Evolutionary conservation across 352 stramenopile genomes (phyloP).

Genomic region (Phytophthora cajani): DNA sequence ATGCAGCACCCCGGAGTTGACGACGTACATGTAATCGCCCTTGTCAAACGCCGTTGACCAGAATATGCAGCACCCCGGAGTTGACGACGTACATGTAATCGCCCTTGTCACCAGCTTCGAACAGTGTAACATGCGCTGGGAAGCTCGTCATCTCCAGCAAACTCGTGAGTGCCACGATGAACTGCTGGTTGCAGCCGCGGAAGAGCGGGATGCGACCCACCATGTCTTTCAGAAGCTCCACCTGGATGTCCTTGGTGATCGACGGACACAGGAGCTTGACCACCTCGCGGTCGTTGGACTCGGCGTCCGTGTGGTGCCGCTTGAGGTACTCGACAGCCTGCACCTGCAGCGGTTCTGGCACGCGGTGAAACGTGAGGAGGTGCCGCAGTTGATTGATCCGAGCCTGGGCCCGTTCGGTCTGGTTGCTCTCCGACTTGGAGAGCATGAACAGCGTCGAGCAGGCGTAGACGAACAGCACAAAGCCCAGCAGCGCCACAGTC

Average conservation of each 20-base stretch:
- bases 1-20: conserved; percentile 65
- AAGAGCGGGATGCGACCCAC: conserved; percentile 72
- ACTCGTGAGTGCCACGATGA: conserved; percentile 72
- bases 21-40: conserved; percentile 79
- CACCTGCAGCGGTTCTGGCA: conserved; percentile 54
- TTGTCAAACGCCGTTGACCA: conserved; percentile 67
- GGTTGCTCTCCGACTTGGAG: conserved; percentile 69
- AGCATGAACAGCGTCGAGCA: conserved; percentile 74
- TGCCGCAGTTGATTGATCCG: conserved; percentile 75
- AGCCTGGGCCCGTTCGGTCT: conserved; percentile 48
- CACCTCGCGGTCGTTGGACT: conserved; percentile 71
- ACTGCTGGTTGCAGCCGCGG: conserved; percentile 60
- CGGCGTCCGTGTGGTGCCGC: conserved; percentile 70
- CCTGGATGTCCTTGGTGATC: conserved; percentile 78
- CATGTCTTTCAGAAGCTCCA: conserved; percentile 66
- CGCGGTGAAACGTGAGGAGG: conserved; percentile 66
- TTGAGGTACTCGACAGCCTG: conserved; percentile 70
- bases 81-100: conserved; percentile 84
- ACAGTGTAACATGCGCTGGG: conserved; percentile 61
- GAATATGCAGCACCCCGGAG: conserved; percentile 62
- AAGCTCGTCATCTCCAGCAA: conserved; percentile 71
- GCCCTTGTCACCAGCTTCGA: conserved; percentile 56
- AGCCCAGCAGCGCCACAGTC: conserved; percentile 52
- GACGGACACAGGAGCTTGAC: conserved; percentile 75
- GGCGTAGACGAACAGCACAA: conserved; percentile 68